A percentile compares a stretch with the other conserved stretches of the same genome.
Conservation (phyloP, 495 filamentous ascomycete genomes). For the Lentithecium fluviatile region DNA sequence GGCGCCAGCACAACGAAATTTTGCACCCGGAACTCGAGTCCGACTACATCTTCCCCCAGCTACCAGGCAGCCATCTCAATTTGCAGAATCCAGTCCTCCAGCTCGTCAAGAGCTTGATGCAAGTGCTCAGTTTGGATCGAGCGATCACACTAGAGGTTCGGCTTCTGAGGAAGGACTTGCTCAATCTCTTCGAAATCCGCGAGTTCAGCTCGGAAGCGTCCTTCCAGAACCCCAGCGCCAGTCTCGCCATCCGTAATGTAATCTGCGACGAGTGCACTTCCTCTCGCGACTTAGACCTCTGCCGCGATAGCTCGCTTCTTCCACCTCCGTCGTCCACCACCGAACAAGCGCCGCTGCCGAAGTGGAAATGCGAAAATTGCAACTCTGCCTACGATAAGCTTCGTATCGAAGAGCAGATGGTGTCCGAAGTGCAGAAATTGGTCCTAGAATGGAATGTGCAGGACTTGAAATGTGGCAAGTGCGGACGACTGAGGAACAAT, state of each 20-base stretch:
- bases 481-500: slow-evolving; percentile 67
- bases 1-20: slow-evolving; percentile 81
- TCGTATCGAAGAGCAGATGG: slow-evolving; percentile 77
- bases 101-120: slow-evolving; percentile 86
- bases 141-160: slow-evolving; percentile 83
- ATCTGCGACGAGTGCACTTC: slow-evolving; percentile 86
- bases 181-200: slow-evolving; percentile 85
- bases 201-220: slow-evolving; percentile 86
- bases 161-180: slow-evolving; percentile 80
- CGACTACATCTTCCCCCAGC: slow-evolving; percentile 83
- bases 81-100: slow-evolving; percentile 78
- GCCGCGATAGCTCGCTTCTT: slow-evolving; percentile 83
- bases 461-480: slow-evolving; percentile 81
- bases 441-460: slow-evolving; percentile 82
- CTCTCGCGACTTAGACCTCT: slow-evolving; percentile 86
- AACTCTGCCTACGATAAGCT: slow-evolving; percentile 70
- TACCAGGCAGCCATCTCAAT: slow-evolving; percentile 75
- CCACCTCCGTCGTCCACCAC: slow-evolving; percentile 45
- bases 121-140: slow-evolving; percentile 84
- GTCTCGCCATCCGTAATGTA: slow-evolving; percentile 68
- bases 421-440: slow-evolving; percentile 70
- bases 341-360: slow-evolving; percentile 34
- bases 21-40: slow-evolving; percentile 81
- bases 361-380: slow-evolving; percentile 81
- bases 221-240: slow-evolving; percentile 82